Conservation (phyloP, 495 filamentous ascomycete species). For the Aspergillus diversus region DNA sequence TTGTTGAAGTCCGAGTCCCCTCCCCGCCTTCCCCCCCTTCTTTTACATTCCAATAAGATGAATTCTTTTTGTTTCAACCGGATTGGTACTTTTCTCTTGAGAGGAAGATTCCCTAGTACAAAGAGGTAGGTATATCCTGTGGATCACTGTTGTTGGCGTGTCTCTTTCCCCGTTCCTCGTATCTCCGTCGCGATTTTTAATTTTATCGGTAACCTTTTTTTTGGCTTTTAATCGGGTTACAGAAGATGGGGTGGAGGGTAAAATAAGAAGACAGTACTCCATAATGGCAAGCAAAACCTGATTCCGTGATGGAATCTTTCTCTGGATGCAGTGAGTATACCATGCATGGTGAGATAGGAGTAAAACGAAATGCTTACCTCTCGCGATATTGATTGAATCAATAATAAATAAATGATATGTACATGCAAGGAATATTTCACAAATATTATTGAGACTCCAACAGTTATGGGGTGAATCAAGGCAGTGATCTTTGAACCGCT, state of each 20-base stretch:
- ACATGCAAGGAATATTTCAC: neutral
- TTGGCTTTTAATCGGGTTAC: too few species aligned
- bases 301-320: too few species aligned
- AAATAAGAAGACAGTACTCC: too few species aligned
- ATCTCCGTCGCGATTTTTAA: too few species aligned
- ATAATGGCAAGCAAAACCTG: too few species aligned
- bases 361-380: neutral
- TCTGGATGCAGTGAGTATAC: neutral
- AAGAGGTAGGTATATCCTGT: neutral
- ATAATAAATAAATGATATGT: neutral
- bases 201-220: too few species aligned
- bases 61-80: neutral
- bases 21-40: conserved; percentile 2
- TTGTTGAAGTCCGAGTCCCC: neutral
- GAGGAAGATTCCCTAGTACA: neutral
- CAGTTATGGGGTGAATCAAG: neutral
- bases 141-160: too few species aligned
- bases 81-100: neutral
- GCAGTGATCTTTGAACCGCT: too few species aligned
- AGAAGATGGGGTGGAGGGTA: too few species aligned
- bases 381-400: neutral
- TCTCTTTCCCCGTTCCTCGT: too few species aligned
- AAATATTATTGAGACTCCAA: neutral
- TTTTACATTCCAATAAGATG: neutral
- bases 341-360: neutral